A percentile compares a stretch with the other conserved stretches of the same genome.
phyloP scores from a whole-genome alignment of 257 asterid species.

The Fraxinus pennsylvanica region DNA sequence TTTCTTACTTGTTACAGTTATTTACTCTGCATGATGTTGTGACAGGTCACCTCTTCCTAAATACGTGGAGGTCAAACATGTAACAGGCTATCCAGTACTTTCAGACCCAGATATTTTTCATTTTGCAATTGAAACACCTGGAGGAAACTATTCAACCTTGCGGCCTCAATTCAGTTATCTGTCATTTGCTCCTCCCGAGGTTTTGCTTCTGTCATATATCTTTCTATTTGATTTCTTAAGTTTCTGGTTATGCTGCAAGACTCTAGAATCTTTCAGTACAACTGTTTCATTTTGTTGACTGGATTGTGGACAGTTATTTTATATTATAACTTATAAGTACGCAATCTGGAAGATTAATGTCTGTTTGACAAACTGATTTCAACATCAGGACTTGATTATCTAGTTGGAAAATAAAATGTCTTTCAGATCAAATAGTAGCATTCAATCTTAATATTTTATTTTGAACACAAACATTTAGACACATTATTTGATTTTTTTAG shows the following conservation, averaged over 20 bases:
- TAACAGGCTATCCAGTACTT: slow-evolving; percentile 65
- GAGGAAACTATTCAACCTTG: slow-evolving; percentile 40
- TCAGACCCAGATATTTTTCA: slow-evolving; percentile 56
- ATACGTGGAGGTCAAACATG: slow-evolving; percentile 55
- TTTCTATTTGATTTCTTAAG: slow-evolving; percentile 7
- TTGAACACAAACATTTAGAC: background rate
- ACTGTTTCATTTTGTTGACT: background rate
- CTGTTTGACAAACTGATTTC: background rate
- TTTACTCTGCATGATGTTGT: slow-evolving; percentile 19
- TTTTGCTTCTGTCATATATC: slow-evolving; percentile 26
- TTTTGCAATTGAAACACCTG: slow-evolving; percentile 58
- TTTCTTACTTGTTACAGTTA: background rate
- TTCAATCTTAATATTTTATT: background rate
- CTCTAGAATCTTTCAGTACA: background rate
- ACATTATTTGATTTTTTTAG: background rate
- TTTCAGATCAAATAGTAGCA: background rate
- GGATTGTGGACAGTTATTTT: background rate
- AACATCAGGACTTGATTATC: background rate
- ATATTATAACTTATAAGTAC: no score
- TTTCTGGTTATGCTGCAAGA: background rate
- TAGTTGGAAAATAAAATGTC: background rate
- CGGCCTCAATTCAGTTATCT: slow-evolving; percentile 53
- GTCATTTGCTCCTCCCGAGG: slow-evolving; percentile 97
- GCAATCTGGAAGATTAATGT: background rate
- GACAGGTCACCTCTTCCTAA: slow-evolving; percentile 73